Evolutionary conservation across 2,329 filamentous ascomycete species (phyloP), one percentile per base, ranked within the genome.

Genomic region (Phialophora chinensis): DNA sequence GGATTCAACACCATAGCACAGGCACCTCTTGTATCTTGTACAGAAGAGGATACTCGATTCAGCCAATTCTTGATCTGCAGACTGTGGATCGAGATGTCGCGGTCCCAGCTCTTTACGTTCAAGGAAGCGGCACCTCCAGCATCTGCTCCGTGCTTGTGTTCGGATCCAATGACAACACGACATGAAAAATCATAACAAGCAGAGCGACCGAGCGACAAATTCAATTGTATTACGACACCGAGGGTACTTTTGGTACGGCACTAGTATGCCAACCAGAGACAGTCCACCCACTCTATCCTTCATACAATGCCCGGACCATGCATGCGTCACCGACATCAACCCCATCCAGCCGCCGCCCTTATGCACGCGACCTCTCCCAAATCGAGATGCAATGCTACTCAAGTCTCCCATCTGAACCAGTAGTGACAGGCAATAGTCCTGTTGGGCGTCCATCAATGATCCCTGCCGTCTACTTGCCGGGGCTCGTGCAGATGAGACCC

Each of bases 401-500:
- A n/a, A n/a, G 4, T 20, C 29, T n/a, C 17, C 17, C 8, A 55
- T 50, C 20, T 20, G 23, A 31, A 23, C 11, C 25, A 56, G n/a
- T 54, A 33, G 29, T 10, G 29, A 35, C n/a, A 35, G 23, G 29
- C 17, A 20, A 7, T 14, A 2, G 17, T 7, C n/a, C 27, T 17
- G 38, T 42, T 17, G 38, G 12, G 6, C 17, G 38, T n/a, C 17
- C 17, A 8, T 44, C 17, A 8, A n/a, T n/a, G 14, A n/a, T 11
- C 17, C 20, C 27, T 3, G 5, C 53, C 33, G 76, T 42, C 73
- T 61, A 61, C 29, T 61, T 61, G 20, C 59, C 59, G 73, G 60
- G 75, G 64, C 71, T 50, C 7, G 63, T 33, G 64, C 67, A 69
- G 64, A 69, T 69, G 49, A 69, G 67, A 17, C 63, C 67, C 62